Base-by-base conservation (phyloP, 2,329 filamentous ascomycete species). In the Diaporthe capsici region DNA sequence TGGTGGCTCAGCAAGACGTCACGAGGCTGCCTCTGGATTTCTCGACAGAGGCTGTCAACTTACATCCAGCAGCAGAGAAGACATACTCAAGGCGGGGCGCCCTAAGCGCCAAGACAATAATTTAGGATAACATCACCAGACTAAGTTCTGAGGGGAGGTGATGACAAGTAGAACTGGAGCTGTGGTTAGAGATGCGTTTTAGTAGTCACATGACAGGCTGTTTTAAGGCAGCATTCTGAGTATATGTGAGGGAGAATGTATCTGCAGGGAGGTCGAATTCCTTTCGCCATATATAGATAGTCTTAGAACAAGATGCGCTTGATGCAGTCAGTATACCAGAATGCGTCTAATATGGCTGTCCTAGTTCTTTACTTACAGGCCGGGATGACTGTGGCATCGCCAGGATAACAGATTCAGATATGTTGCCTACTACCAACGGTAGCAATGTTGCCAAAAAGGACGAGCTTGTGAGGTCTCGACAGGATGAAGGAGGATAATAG, bases 151-250 rank as follows among this genome's bases (percentile, higher is more conserved):
- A 31, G 28, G 28, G 42, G 42, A 15, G 12, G 39, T 12, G 42
- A 2, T 49, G 44, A 22, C 20, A 22, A 2, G 20, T 51, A 51
- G n/a, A 1, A 13, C n/a, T 25, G 4, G 49, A 25, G 1, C 34
- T 34, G 34, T 34, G 2, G 34, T 34, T 34, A 34, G 34, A 34
- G 7, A 49, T n/a, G 22, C 8, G 47, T 49, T 49, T 49, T n/a
- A 20, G 1, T 0, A 22, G 0, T 12, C 20, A 12, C 22, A n/a
- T 49, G 3, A n/a, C 22, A n/a, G 9, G 22, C 20, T n/a, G 22
- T 10, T 49, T 6, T n/a, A 8, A 6, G 20, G 47, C 22, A 49
- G 47, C n/a, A 2, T 3, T n/a, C 7, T 49, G n/a, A n/a, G 20
- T 22, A 49, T 9, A n/a, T 22, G 20, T 49, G 20, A 8, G 8